Evolutionary conservation across 208 protist species (phyloP), one percentile per base, ranked within the genome.

Genomic region (Kentomonas sorsogonicus): DNA sequence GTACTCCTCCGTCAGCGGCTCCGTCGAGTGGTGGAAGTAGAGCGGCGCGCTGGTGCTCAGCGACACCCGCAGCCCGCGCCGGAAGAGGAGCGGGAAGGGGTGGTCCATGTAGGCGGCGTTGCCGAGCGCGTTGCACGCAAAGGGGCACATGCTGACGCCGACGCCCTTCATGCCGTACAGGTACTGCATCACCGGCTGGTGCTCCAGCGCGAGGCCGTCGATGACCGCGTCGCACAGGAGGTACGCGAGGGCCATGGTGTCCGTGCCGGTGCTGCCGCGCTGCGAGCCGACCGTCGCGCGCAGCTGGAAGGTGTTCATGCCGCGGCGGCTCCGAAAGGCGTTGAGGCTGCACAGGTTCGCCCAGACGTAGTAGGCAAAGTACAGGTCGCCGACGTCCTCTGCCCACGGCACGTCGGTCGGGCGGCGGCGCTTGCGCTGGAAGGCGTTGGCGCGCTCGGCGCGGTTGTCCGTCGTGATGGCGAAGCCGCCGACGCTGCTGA

Each of bases 261-360:
- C 69, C 29, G 79, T 34, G 22, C 86, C 59, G 18, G 61, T 57
- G 23, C 75, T 79, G 18, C 79, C 60, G 40, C 66, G 33, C 16
- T 65, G 53, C 3, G 48, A 15, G 44, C 94, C 96, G 20, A 72
- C 75, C 66, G 98, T 86, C n/a, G 96, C 93, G 34, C 98, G 92
- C 11, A 99, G 81, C 40, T 84, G 66, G 50, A 99, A 95, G 13
- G 82, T 91, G 63, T 97, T 97, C 25, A 97, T 61, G 27, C 91
- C 86, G 20, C 83, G 77, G 0, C 75, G 67, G 0, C 67, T 63
- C 46, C 98, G 82, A 38, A 98, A 86, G 22, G 86, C 69, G 72
- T 99, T 99, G 11, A 99, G 89, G 1, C 86, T 82, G 54, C 74
- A 72, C 7, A 99, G 58, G 76, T 99, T 99, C 15, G 97, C 95